A percentile compares a stretch with the other conserved stretches of the same genome.
Evolutionary conservation across 2,329 filamentous ascomycete species (phyloP).

Genomic region (Cercospora berteroae): DNA sequence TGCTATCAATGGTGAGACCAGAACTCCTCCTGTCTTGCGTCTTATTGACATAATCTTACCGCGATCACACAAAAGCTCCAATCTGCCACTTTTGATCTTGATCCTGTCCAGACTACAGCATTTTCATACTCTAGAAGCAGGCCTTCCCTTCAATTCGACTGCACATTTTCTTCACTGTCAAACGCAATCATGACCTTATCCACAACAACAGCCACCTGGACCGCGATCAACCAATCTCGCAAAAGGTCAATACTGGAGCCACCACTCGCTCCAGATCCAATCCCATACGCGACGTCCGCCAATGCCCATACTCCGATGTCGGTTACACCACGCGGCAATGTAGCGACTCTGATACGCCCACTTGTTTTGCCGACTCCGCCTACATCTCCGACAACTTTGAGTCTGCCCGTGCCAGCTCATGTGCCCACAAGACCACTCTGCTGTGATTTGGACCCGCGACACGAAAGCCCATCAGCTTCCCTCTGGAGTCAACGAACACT

Average conservation of each 20-base stretch:
- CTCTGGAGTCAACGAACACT: not conserved
- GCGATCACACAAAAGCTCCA: not conserved
- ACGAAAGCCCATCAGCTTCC: not conserved
- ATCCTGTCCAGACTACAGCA: not conserved
- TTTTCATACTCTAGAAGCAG: conserved; percentile 6
- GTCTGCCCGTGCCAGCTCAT: not conserved
- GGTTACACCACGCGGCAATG: not conserved
- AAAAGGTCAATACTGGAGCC: not conserved
- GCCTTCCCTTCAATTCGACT: conserved; percentile 4
- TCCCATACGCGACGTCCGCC: not conserved
- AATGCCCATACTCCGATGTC: conserved; percentile 4
- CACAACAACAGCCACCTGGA: not conserved
- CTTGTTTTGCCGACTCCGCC: conserved; percentile 5
- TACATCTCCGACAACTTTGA: not conserved
- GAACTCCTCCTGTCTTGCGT: not conserved
- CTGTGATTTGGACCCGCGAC: not conserved
- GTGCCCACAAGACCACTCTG: not conserved
- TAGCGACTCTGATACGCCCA: not conserved
- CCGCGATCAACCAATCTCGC: not conserved
- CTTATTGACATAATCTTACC: not conserved
- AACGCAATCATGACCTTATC: not conserved
- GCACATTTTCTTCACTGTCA: not conserved
- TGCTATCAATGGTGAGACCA: not conserved
- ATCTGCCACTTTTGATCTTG: not conserved
- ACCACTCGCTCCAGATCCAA: not conserved